Conservation (phyloP, 2,329 filamentous ascomycete species). For the Penicillium capsulatum region DNA sequence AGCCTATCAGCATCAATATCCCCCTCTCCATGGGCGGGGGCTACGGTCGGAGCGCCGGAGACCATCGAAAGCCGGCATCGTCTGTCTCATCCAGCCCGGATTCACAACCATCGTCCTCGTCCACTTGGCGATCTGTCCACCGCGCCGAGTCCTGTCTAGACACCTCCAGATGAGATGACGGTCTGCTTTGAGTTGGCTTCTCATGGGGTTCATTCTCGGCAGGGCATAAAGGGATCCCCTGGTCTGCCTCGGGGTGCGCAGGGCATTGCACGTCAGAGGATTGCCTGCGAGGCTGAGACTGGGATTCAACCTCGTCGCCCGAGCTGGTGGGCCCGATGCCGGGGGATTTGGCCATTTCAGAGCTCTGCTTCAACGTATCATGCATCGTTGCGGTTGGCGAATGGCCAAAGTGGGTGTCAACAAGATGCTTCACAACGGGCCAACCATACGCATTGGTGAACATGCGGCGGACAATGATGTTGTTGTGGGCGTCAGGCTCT, state of each 20-base stretch:
- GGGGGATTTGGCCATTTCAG: conserved; percentile 64
- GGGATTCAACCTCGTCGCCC: conserved; percentile 60
- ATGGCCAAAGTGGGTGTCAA: conserved; percentile 89
- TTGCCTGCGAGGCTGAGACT: conserved; percentile 28
- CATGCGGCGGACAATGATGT: conserved; percentile 93
- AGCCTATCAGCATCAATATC: too few relatives aligned
- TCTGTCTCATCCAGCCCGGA: conserved; percentile 28
- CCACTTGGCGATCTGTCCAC: conserved; percentile 65
- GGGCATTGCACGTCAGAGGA: background rate
- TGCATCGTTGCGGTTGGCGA: conserved; percentile 60
- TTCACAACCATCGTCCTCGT: conserved; percentile 46
- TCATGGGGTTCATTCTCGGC: conserved; percentile 11
- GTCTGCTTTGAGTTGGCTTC: conserved; percentile 8
- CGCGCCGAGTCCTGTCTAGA: conserved; percentile 51
- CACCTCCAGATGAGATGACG: conserved; percentile 14
- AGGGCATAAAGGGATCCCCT: conserved; percentile 3
- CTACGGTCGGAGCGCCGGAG: conserved; percentile 3
- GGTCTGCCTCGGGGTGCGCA: background rate
- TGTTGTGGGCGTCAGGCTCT: conserved; percentile 97
- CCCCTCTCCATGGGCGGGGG: background rate
- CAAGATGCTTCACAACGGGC: conserved; percentile 92
- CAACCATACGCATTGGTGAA: conserved; percentile 97
- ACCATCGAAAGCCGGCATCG: conserved; percentile 16
- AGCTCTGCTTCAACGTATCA: conserved; percentile 63
- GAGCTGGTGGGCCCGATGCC: conserved; percentile 55